A percentile compares a stretch with the other conserved stretches of the same genome.
phyloP scores from a whole-genome alignment of 106 monocot genomes.

The Dioscorea dumetorum region DNA sequence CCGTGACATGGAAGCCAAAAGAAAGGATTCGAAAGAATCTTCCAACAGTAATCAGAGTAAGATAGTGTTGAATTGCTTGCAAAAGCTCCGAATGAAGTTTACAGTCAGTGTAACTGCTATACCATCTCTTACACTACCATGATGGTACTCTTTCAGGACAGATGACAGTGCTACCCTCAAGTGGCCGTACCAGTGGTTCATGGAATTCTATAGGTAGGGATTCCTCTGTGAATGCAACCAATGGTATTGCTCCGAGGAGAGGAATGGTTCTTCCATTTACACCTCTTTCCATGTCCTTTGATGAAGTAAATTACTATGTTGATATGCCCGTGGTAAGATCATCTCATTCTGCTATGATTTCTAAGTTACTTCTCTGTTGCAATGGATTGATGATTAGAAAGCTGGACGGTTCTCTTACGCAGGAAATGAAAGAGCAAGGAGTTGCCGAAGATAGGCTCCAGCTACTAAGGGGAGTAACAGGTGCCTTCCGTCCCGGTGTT shows the following conservation, averaged over 20 bases:
- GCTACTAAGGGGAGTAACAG: constrained; percentile 42
- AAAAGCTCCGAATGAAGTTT: no score
- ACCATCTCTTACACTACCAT: no score
- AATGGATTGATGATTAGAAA: not conserved
- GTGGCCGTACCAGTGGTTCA: constrained; percentile 3
- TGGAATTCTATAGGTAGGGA: constrained; percentile 9
- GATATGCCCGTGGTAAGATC: constrained; percentile 81
- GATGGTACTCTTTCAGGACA: constrained; percentile 15
- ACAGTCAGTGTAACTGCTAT: no score
- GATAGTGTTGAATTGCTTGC: no score
- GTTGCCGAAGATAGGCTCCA: constrained; percentile 51
- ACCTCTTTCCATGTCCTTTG: constrained; percentile 86
- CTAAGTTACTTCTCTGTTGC: not conserved
- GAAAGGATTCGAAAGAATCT: constrained; percentile 13
- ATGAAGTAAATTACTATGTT: constrained; percentile 84
- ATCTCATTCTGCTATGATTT: not conserved
- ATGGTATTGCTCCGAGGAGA: constrained; percentile 33
- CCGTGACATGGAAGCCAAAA: constrained; percentile 32
- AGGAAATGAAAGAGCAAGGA: constrained; percentile 77
- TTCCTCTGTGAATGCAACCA: constrained; percentile 24
- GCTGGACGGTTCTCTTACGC: not conserved
- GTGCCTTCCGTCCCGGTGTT: constrained; percentile 52
- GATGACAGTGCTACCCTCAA: constrained; percentile 9
- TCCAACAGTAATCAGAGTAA: constrained; percentile 7
- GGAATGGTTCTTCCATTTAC: constrained; percentile 96